Base-by-base conservation (phyloP, 148 eudicot species). In the Rheum nobile region DNA sequence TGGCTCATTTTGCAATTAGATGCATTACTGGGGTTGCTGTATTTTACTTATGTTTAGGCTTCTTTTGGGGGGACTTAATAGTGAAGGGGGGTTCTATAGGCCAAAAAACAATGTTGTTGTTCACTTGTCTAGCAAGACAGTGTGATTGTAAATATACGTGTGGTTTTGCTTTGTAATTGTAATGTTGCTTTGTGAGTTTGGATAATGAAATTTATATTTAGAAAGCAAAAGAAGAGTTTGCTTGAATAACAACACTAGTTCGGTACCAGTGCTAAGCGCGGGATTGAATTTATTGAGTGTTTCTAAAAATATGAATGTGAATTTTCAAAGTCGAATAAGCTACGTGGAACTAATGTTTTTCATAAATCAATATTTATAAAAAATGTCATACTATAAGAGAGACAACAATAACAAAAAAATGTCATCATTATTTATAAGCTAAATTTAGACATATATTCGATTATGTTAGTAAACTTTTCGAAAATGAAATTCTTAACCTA, bases 131-230 rank as follows among this genome's bases (percentile, higher is more conserved):
- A 16, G 55, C 55, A 16, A 17, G 19, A 22, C 7, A 8, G 34
- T 32, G 39, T 16, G 41, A 34, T 6, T 65, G 70, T 65, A 65
- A 14, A 65, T 65, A 32, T 65, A 57, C 2, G 39, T 17, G 70
- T 65, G 70, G 41, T 32, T 65, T 65, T 65, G 70, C 22, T 65
- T 41, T 41, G n/a, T n/a, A n/a, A n/a, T 50, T 57, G 34, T 57
- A 26, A 24, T 57, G 65, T 57, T 57, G 65, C 4, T 57, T 24
- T 26, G 38, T 17, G 41, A 65, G 16, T 65, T 61, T 61, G 68
- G 68, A 61, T 31, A 29, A 28, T 61, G 37, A 29, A 61, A 61
- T 55, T 55, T 55, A 13, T 55, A 55, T 55, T 55, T 29, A 55
- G 63, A 55, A 59, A 28, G 7, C 2, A 12, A 52, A n/a, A 21